A percentile compares a stretch with the other conserved stretches of the same genome.
Conservation (phyloP, 2,329 filamentous ascomycete species). For the Cadophora luteo-olivacea region DNA sequence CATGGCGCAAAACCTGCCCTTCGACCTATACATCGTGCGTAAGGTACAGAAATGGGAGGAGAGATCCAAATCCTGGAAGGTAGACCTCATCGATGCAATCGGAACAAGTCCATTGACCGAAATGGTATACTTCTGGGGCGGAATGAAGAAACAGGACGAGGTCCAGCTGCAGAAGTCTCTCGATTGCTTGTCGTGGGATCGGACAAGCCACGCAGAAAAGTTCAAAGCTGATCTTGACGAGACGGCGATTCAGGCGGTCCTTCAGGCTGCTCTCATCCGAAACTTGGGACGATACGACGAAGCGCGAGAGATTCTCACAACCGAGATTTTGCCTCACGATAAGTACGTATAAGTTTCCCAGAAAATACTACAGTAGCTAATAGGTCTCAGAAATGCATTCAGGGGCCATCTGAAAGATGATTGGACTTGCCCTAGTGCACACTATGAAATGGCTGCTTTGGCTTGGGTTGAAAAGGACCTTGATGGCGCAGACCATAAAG, state of each 20-base stretch:
- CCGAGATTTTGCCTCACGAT: slow-evolving; percentile 69
- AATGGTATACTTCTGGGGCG: slow-evolving; percentile 95
- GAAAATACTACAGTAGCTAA: neutral
- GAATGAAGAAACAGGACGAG: slow-evolving; percentile 78
- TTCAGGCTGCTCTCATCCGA: slow-evolving; percentile 70
- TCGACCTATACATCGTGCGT: slow-evolving; percentile 83
- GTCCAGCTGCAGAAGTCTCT: slow-evolving; percentile 70
- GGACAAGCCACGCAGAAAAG: slow-evolving; percentile 57
- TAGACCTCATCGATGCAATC: slow-evolving; percentile 79
- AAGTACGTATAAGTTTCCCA: slow-evolving; percentile 52
- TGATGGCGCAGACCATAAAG: slow-evolving; percentile 42
- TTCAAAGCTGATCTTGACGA: slow-evolving; percentile 64
- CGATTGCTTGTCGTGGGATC: slow-evolving; percentile 65
- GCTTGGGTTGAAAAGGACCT: slow-evolving; percentile 71
- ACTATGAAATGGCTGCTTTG: slow-evolving; percentile 87
- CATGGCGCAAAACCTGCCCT: slow-evolving; percentile 87
- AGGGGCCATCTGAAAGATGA: slow-evolving; percentile 70
- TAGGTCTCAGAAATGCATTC: slow-evolving; percentile 53
- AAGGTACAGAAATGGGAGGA: slow-evolving; percentile 91
- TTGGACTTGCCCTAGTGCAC: slow-evolving; percentile 74
- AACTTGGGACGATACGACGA: slow-evolving; percentile 67
- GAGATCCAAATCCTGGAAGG: slow-evolving; percentile 68
- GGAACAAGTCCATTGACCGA: slow-evolving; percentile 84
- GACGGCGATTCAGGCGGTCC: slow-evolving; percentile 67
- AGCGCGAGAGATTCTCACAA: slow-evolving; percentile 68